phyloP scores from a whole-genome alignment of 768 basidiomycete species.

The Saitozyma sp. region DNA sequence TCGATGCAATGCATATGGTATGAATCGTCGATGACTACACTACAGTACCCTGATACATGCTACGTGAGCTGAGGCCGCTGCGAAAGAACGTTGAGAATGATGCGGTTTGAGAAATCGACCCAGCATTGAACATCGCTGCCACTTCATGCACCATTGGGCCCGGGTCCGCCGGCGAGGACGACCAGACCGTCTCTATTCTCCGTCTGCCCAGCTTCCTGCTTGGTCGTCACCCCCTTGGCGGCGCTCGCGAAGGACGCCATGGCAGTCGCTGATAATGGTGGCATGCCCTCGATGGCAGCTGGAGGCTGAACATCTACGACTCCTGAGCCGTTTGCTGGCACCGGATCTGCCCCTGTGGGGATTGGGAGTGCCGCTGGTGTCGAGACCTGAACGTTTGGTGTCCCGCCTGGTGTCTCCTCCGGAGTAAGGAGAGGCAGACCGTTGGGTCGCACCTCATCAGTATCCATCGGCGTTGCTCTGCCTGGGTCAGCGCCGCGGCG shows the following conservation, averaged over 20 bases:
- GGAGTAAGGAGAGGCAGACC: not conserved
- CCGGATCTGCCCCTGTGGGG: constrained; percentile 30
- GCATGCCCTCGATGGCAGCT: constrained; percentile 37
- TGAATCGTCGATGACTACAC: no score
- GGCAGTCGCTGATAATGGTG: constrained; percentile 34
- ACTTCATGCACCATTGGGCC: no score
- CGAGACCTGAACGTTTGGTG: not conserved
- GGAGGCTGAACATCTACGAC: constrained; percentile 29
- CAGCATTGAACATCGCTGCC: no score
- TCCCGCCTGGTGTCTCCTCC: constrained; percentile 6
- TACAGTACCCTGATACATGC: no score
- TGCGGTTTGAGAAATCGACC: no score
- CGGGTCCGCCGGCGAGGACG: constrained; percentile 23
- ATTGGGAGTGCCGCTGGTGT: constrained; percentile 16
- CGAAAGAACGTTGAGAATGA: no score
- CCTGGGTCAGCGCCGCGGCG: not conserved
- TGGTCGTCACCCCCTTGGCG: constrained; percentile 38
- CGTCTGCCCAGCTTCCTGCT: constrained; percentile 10
- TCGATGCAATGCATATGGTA: no score
- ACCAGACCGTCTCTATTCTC: constrained; percentile 33
- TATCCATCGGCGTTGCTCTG: constrained; percentile 12
- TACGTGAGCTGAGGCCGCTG: no score
- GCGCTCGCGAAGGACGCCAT: constrained; percentile 43
- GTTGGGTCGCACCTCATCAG: constrained; percentile 8
- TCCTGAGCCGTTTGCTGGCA: constrained; percentile 9